Percentiles rank a stretch among this genome's conserved stretches.
These are phyloP conservation scores for Ceratocystis alfenasii DNA, from an alignment of 2,329 filamentous ascomycete species.

Conservation along the genomic window DNA sequence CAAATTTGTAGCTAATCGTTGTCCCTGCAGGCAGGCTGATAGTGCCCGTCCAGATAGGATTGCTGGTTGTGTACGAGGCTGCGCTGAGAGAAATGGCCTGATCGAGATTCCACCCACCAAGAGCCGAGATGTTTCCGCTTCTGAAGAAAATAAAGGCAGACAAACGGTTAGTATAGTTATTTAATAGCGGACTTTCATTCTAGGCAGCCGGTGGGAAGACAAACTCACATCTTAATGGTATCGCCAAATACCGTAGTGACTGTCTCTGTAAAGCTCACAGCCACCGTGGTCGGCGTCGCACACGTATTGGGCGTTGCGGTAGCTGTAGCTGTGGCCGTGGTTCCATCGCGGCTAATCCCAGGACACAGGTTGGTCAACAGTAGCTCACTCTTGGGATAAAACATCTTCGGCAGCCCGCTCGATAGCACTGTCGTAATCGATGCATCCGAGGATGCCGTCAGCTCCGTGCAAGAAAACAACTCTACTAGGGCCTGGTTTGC, in stretches of 20 bases:
- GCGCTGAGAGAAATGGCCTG: conserved; percentile 41
- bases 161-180: neutral
- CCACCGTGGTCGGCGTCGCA: conserved; percentile 29
- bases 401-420: conserved; percentile 21
- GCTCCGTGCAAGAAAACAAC: conserved; percentile 19
- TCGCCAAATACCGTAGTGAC: conserved; percentile 37
- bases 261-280: conserved; percentile 34
- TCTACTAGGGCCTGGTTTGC: conserved; percentile 21
- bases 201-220: neutral
- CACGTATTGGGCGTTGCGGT: conserved; percentile 24
- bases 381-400: conserved; percentile 21
- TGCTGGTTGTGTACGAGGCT: conserved; percentile 40
- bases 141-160: conserved; percentile 5
- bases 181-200: neutral
- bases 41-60: conserved; percentile 43
- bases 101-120: conserved; percentile 30
- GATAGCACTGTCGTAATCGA: conserved; percentile 20
- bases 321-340: neutral
- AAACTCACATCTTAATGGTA: conserved; percentile 40
- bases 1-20: conserved; percentile 49
- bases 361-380: conserved; percentile 18
- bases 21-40: conserved; percentile 41
- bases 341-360: conserved; percentile 5
- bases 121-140: conserved; percentile 31
- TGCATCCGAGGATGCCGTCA: conserved; percentile 20